A percentile compares a stretch with the other conserved stretches of the same genome.
Evolutionary conservation across 2,329 filamentous ascomycete species (phyloP).

Genomic region (Septoria petroselini): DNA sequence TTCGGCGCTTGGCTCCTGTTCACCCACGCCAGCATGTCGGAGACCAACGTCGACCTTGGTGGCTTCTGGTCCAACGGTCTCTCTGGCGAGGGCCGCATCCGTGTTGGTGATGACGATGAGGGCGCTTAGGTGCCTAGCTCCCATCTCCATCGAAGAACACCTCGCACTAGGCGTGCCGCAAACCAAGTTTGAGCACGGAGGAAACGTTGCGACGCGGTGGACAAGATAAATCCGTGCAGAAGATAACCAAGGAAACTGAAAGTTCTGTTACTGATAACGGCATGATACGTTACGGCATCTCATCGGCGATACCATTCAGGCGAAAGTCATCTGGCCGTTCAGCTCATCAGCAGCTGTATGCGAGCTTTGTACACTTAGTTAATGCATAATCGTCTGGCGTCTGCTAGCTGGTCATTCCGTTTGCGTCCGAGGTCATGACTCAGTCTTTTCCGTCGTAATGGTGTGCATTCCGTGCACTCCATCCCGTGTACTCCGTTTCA

Average conservation of each 20-base stretch:
- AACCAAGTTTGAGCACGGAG: background rate
- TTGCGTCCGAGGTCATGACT: no score
- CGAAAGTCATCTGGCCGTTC: slow-evolving; percentile 22
- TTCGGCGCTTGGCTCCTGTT: slow-evolving; percentile 43
- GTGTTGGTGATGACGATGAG: slow-evolving; percentile 50
- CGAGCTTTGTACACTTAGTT: slow-evolving; percentile 28
- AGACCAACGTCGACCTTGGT: slow-evolving; percentile 50
- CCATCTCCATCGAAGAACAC: background rate
- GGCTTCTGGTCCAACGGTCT: slow-evolving; percentile 53
- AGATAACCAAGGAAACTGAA: slow-evolving; percentile 11
- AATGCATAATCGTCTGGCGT: slow-evolving; percentile 25
- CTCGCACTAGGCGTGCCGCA: background rate
- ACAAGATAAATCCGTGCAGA: slow-evolving; percentile 7
- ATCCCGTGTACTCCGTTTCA: no score
- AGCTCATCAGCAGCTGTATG: slow-evolving; percentile 16
- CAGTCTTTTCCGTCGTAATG: no score
- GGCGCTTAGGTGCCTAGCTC: slow-evolving; percentile 36
- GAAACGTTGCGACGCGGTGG: background rate
- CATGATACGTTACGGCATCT: slow-evolving; percentile 24
- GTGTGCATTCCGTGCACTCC: no score
- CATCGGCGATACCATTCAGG: slow-evolving; percentile 21
- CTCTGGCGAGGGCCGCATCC: slow-evolving; percentile 48
- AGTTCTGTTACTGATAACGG: slow-evolving; percentile 17
- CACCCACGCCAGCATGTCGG: slow-evolving; percentile 45
- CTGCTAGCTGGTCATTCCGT: background rate